A percentile compares a stretch with the other conserved stretches of the same genome.
Conservation (phyloP, 2,329 filamentous ascomycete species). For the Macrophomina pseudophaseolina region DNA sequence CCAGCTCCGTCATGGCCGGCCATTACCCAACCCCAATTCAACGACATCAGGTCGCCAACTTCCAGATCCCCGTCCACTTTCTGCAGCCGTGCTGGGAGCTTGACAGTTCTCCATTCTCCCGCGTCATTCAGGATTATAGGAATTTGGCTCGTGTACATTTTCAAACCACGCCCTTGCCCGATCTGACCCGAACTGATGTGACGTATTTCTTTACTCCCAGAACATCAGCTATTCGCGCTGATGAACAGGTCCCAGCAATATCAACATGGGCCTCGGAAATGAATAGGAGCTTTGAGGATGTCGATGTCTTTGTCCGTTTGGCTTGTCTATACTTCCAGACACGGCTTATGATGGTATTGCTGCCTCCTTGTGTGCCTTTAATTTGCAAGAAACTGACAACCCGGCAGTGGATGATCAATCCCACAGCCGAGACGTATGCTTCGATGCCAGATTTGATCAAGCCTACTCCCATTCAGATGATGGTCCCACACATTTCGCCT, state of each 20-base stretch:
- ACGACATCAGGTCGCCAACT: slow-evolving; percentile 22
- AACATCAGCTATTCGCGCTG: background rate
- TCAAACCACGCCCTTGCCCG: background rate
- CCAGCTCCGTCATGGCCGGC: slow-evolving; percentile 21
- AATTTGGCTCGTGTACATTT: slow-evolving; percentile 15
- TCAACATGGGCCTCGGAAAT: slow-evolving; percentile 23
- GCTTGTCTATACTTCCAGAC: slow-evolving; percentile 23
- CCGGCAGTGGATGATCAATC: slow-evolving; percentile 25
- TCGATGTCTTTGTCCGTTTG: slow-evolving; percentile 25
- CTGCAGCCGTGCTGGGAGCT: slow-evolving; percentile 21
- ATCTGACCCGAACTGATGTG: slow-evolving; percentile 5
- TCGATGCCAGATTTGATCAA: slow-evolving; percentile 24
- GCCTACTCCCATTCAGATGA: slow-evolving; percentile 24
- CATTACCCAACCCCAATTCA: slow-evolving; percentile 15
- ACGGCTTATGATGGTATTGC: slow-evolving; percentile 21
- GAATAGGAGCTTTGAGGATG: slow-evolving; percentile 24
- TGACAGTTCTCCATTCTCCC: slow-evolving; percentile 16
- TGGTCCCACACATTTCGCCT: slow-evolving; percentile 23
- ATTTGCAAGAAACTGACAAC: slow-evolving; percentile 1
- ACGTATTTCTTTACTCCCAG: slow-evolving; percentile 12
- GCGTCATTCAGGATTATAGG: slow-evolving; percentile 20
- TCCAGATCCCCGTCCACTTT: slow-evolving; percentile 24
- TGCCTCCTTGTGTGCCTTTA: background rate
- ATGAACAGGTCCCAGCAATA: background rate
- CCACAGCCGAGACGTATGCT: slow-evolving; percentile 24